Conservation (phyloP, 2,329 filamentous ascomycete species). For the Penicillium sp. region DNA sequence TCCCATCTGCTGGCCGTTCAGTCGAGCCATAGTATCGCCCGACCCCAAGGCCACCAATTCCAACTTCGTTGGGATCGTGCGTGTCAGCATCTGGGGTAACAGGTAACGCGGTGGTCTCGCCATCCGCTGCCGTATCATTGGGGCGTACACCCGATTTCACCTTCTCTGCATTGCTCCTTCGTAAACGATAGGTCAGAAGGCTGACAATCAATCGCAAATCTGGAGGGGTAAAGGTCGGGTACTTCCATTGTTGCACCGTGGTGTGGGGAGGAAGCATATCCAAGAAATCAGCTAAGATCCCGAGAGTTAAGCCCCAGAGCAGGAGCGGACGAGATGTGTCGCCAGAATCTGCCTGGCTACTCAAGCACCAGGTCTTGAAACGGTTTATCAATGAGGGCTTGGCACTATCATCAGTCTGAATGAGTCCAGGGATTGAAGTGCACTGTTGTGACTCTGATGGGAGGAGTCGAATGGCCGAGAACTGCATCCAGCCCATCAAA, state of each 20-base stretch:
- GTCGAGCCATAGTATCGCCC: constrained; percentile 32
- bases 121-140: constrained; percentile 33
- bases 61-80: constrained; percentile 36
- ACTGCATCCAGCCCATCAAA: constrained; percentile 64
- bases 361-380: constrained; percentile 29
- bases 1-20: constrained; percentile 25
- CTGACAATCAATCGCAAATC: constrained; percentile 61
- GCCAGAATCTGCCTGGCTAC: constrained; percentile 28
- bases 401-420: constrained; percentile 35
- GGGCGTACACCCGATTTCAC: constrained; percentile 33
- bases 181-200: constrained; percentile 58
- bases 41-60: constrained; percentile 40
- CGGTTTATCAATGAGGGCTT: constrained; percentile 24
- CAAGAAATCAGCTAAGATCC: constrained; percentile 65
- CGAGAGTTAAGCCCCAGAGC: constrained; percentile 67
- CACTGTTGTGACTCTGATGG: constrained; percentile 62
- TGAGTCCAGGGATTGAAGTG: constrained; percentile 52
- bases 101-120: constrained; percentile 34
- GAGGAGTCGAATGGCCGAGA: constrained; percentile 61
- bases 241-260: constrained; percentile 62
- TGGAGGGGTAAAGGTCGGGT: constrained; percentile 64
- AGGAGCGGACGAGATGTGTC: constrained; percentile 51
- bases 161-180: constrained; percentile 48
- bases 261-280: constrained; percentile 64
- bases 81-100: constrained; percentile 21